Conservation (phyloP, 805 yeast species). For the Candida orba region DNA sequence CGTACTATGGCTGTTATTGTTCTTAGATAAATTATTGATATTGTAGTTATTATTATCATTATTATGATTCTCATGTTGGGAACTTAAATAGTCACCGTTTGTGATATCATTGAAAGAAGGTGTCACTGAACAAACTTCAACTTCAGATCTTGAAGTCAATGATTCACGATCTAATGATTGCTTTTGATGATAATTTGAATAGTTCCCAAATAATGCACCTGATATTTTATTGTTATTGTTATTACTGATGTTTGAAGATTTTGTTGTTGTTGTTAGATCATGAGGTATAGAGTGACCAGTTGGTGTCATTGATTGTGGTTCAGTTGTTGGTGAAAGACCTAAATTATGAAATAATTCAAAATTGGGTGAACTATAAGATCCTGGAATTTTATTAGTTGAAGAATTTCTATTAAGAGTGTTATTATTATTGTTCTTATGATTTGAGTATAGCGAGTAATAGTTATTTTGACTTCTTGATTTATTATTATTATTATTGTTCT, state of each 20-base stretch:
- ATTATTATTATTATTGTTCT: neutral
- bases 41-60: neutral
- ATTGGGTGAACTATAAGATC: neutral
- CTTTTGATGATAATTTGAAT: conserved; percentile 1
- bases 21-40: no score
- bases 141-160: conserved; percentile 11
- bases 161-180: conserved; percentile 4
- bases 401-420: neutral
- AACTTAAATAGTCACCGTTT: conserved; percentile 10
- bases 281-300: neutral
- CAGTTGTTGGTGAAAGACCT: conserved; percentile 7
- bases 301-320: conserved; percentile 5
- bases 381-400: neutral
- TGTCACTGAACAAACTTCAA: conserved; percentile 33
- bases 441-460: conserved; percentile 2
- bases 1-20: no score
- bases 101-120: conserved; percentile 34
- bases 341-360: conserved; percentile 6
- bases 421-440: conserved; percentile 1
- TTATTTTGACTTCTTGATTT: neutral
- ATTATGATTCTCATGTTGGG: neutral
- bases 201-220: conserved; percentile 5
- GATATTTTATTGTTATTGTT: neutral
- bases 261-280: neutral
- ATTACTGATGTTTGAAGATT: neutral